phyloP scores from a whole-genome alignment of 163 green algal genomes.

The Coccomyxa subellipsoidea region DNA sequence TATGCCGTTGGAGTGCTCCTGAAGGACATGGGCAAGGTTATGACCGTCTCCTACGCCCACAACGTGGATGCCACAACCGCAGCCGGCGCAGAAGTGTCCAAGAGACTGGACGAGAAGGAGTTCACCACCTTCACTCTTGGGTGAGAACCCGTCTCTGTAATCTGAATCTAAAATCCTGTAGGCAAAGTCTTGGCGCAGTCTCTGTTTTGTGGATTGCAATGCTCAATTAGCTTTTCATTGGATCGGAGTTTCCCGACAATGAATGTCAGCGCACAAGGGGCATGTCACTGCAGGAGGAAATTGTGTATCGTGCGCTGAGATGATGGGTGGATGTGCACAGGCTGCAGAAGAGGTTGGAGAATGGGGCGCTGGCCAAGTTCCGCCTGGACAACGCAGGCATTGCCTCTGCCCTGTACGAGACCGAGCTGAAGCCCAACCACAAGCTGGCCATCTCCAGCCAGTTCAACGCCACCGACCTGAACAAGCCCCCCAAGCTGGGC shows the following conservation, averaged over 20 bases:
- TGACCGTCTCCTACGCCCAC: conserved; percentile 45
- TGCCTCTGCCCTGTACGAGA: conserved; percentile 43
- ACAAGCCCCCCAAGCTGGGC: conserved; percentile 45
- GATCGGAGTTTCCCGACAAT: background rate
- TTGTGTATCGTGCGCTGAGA: background rate
- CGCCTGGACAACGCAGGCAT: conserved; percentile 51
- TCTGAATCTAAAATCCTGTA: background rate
- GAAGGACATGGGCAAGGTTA: conserved; percentile 19
- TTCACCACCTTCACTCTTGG: conserved; percentile 27
- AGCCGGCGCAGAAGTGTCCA: conserved; percentile 45
- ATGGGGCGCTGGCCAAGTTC: conserved; percentile 46
- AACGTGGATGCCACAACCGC: conserved; percentile 34
- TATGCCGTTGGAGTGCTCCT: conserved; percentile 39
- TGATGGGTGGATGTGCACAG: background rate
- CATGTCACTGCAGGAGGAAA: too few species aligned
- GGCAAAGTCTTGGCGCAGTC: too few species aligned
- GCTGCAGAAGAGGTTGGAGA: conserved; percentile 25
- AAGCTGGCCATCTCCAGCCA: conserved; percentile 41
- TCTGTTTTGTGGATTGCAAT: too few species aligned
- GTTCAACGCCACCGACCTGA: conserved; percentile 42
- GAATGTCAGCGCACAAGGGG: background rate
- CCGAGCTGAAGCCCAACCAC: conserved; percentile 27
- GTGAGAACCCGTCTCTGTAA: background rate
- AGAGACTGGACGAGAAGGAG: conserved; percentile 18
- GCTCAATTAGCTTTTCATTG: too few species aligned